A percentile compares a stretch with the other conserved stretches of the same genome.
Conservation (phyloP, 78 protist genomes). For the Dictyostelium brefeldianum region DNA sequence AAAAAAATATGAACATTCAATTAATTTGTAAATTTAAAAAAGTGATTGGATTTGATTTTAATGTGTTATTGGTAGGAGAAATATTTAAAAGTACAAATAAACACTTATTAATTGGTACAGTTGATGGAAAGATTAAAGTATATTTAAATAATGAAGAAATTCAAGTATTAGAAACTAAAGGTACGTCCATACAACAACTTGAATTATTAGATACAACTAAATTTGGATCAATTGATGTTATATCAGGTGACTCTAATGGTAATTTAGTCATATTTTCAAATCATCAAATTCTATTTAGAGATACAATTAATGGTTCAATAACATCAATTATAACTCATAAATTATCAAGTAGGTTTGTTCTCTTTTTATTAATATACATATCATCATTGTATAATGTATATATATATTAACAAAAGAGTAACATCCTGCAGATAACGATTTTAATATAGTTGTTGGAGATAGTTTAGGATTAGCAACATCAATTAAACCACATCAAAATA, state of each 20-base stretch:
- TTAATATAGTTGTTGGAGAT: conserved; percentile 61
- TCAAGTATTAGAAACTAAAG: conserved; percentile 67
- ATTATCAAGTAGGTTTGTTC: conserved; percentile 26
- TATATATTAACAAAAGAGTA: not conserved
- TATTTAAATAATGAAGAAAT: conserved; percentile 29
- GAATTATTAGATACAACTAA: conserved; percentile 47
- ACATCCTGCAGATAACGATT: conserved; percentile 23
- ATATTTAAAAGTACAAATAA: conserved; percentile 52
- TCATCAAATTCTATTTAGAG: conserved; percentile 68
- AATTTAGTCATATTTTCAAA: conserved; percentile 66
- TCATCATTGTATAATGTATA: not conserved
- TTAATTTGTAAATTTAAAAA: conserved; percentile 21
- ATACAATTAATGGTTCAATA: conserved; percentile 28
- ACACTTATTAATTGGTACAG: conserved; percentile 59
- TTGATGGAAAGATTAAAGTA: conserved; percentile 62
- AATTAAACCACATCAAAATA: conserved; percentile 65
- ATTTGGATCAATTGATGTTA: conserved; percentile 61
- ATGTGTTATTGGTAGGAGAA: conserved; percentile 61
- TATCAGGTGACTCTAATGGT: conserved; percentile 62
- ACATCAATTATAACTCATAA: conserved; percentile 47
- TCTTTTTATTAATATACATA: not conserved
- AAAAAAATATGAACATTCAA: not conserved
- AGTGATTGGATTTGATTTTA: conserved; percentile 50
- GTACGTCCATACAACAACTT: conserved; percentile 36
- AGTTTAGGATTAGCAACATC: conserved; percentile 33